Conservation (phyloP, 2,329 filamentous ascomycete species). For the Aspergillus sojae region DNA sequence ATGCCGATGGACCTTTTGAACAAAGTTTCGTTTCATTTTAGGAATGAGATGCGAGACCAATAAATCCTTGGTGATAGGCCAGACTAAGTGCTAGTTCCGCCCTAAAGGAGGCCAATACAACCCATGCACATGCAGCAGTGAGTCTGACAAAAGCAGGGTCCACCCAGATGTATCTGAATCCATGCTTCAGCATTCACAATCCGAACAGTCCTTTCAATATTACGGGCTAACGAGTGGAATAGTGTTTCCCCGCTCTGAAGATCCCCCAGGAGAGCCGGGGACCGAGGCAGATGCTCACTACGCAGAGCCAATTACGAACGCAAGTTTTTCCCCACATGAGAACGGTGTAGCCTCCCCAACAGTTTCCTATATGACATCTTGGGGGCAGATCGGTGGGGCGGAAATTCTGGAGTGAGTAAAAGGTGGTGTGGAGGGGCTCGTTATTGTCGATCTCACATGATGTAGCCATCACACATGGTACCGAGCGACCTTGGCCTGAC, state of each 20-base stretch:
- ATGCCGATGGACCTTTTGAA: rapidly evolving
- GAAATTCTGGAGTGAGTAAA: neutral
- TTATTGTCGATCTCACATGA: neutral
- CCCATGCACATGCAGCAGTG: too few species aligned
- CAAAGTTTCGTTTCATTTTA: neutral
- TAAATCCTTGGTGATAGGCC: neutral
- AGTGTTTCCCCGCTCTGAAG: neutral
- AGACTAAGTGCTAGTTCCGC: neutral
- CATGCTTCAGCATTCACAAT: neutral
- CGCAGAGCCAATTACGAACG: neutral
- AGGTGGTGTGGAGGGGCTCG: neutral
- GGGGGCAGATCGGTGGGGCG: neutral
- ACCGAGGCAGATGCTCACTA: neutral
- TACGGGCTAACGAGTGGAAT: neutral
- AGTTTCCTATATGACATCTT: neutral
- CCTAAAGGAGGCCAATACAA: neutral
- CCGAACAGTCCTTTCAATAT: neutral
- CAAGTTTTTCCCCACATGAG: neutral
- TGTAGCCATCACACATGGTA: neutral
- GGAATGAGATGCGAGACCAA: neutral
- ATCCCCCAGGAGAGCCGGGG: neutral
- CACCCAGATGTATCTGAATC: neutral
- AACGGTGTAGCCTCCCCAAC: neutral
- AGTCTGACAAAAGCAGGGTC: neutral
- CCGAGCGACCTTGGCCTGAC: neutral